A percentile compares a stretch with the other conserved stretches of the same genome.
phyloP scores from a whole-genome alignment of 2,329 filamentous ascomycete genomes.

The Aspergillus pseudoglaucus region DNA sequence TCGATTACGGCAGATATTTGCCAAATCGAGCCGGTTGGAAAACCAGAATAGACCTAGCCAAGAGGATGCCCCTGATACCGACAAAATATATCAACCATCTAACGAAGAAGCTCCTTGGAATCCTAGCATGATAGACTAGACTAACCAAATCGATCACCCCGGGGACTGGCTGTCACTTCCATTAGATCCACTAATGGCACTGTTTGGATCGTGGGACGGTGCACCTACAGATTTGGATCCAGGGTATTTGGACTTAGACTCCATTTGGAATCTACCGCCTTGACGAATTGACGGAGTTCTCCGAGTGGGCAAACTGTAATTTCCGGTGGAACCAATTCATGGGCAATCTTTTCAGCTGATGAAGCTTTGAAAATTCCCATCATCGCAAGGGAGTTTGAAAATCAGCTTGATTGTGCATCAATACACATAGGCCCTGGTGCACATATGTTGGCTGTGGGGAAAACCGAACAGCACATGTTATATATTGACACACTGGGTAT shows the following conservation, averaged over 20 bases:
- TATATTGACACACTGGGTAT: constrained; percentile 3
- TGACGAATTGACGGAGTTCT: neutral
- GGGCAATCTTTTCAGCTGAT: neutral
- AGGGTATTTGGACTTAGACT: constrained; percentile 28
- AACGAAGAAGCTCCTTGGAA: no score
- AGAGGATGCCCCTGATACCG: no score
- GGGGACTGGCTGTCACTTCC: constrained; percentile 40
- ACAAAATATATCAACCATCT: no score
- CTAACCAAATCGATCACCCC: constrained; percentile 5
- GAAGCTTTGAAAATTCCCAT: constrained; percentile 1
- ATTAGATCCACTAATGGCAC: constrained; percentile 40
- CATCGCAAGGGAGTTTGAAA: constrained; percentile 1
- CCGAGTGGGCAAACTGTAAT: no score
- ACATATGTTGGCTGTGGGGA: neutral
- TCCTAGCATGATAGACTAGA: no score
- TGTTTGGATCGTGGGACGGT: constrained; percentile 32
- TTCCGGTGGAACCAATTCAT: no score
- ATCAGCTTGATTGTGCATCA: neutral
- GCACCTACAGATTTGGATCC: constrained; percentile 37
- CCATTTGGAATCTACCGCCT: constrained; percentile 38
- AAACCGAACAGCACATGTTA: neutral
- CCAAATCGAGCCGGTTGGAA: constrained; percentile 14
- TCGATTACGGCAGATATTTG: constrained; percentile 29
- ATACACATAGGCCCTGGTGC: constrained; percentile 1
- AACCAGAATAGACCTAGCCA: constrained; percentile 4